Evolutionary conservation across 805 yeast genomes (phyloP).

Genomic region (Saccharomycopsis sp.): DNA sequence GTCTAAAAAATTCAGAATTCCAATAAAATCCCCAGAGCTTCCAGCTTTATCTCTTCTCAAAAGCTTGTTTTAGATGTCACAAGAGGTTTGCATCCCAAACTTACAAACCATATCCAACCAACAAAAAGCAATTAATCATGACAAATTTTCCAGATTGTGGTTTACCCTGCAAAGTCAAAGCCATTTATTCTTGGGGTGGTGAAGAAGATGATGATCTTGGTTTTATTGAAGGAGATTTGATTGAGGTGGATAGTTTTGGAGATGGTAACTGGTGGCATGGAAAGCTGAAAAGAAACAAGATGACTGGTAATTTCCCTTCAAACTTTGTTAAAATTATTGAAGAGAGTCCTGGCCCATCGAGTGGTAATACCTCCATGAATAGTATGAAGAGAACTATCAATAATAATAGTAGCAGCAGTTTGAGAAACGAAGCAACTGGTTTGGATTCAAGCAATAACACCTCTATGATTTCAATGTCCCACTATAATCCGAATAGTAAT

Average conservation of each 20-base stretch:
- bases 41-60: too few species aligned
- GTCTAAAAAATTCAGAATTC: too few species aligned
- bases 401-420: background rate
- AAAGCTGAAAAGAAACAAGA: constrained; percentile 61
- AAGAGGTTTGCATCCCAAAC: too few species aligned
- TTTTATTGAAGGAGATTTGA: constrained; percentile 85
- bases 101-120: too few species aligned
- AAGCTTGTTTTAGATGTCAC: too few species aligned
- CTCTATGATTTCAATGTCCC: background rate
- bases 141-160: constrained; percentile 11
- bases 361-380: constrained; percentile 12
- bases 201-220: constrained; percentile 84
- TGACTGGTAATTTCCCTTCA: constrained; percentile 79
- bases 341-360: constrained; percentile 16
- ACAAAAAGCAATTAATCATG: too few species aligned
- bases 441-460: background rate
- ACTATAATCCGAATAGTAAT: background rate
- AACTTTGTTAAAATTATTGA: constrained; percentile 65
- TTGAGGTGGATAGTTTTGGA: constrained; percentile 69
- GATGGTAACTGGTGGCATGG: constrained; percentile 96
- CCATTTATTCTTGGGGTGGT: constrained; percentile 91
- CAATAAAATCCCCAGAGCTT: too few species aligned
- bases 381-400: background rate
- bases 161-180: constrained; percentile 66
- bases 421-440: background rate